Base-by-base conservation (phyloP, 495 filamentous ascomycete species). In the Penicillium odoratum region DNA sequence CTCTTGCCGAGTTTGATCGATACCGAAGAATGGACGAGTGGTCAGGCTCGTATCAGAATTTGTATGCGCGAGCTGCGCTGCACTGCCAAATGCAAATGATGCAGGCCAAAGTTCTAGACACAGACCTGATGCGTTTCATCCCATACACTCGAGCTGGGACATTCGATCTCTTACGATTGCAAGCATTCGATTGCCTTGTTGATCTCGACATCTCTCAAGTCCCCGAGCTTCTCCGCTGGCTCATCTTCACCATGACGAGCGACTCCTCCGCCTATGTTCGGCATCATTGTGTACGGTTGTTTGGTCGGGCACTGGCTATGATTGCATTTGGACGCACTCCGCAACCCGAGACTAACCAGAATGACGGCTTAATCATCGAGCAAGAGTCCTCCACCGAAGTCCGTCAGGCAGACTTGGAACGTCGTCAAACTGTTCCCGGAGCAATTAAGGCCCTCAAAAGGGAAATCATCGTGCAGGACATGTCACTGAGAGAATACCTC, bases 1-100 rank as follows among this genome's bases (percentile, higher is more conserved):
- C 88, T 3, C 70, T 96, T 15, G 86, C 88, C 38, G 92, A 96
- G 68, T 90, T 99, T 46, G 90, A 97, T 56, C 83, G 95, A 50
- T 90, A 93, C 65, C 83, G 92, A 48, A 85, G 93, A 45, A 91
- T 95, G 81, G 94, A 99, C 64, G 92, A 97, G 72, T 98, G 92
- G 87, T 89, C 88, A 0, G 83, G 87, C 34, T 95, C 92, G 0
- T 96, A 88, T 70, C 91, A 97, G 54, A 99, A 98, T 60, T 80
- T 96, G 53, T 92, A 92, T 69, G 91, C 95, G 1, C 81, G 82
- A 36, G 88, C 93, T 6, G 91, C 92, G 4, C 73, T 98, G 21
- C 81, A 88, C n/a, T 92, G 89, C 71, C 84, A 89, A 57, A 81
- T 84, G 70, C 80, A 76, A 48, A 74, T 97, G 26, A 89, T 91